These are phyloP conservation scores for Beauveria varroae DNA, from an alignment of 2,329 filamentous ascomycete genomes.

Conservation along the genomic window DNA sequence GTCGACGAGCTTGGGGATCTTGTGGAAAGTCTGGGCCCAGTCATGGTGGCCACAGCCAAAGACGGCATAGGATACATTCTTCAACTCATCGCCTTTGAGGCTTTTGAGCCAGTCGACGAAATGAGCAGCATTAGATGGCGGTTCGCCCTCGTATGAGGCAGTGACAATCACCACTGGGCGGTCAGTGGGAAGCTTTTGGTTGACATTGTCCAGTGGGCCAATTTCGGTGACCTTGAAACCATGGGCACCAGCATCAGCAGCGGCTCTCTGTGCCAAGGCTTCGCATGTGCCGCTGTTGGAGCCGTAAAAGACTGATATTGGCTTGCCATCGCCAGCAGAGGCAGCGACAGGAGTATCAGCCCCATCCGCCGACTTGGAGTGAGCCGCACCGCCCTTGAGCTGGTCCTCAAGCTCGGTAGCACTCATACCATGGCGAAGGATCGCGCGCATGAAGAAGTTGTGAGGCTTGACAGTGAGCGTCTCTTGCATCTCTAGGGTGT, in stretches of 20 bases:
- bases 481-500: constrained; percentile 46
- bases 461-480: constrained; percentile 57
- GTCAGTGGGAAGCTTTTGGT: constrained; percentile 50
- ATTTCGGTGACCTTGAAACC: constrained; percentile 51
- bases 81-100: constrained; percentile 41
- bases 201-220: constrained; percentile 53
- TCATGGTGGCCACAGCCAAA: constrained; percentile 60
- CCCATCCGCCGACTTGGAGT: constrained; percentile 14
- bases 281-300: constrained; percentile 72
- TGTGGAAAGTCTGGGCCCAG: constrained; percentile 57
- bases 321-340: constrained; percentile 25
- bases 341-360: constrained; percentile 4
- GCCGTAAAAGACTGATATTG: constrained; percentile 62
- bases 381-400: constrained; percentile 25
- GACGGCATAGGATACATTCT: constrained; percentile 55
- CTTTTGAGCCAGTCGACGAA: constrained; percentile 61
- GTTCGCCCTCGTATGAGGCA: constrained; percentile 66
- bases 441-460: constrained; percentile 54
- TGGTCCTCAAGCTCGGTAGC: constrained; percentile 39
- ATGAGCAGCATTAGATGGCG: constrained; percentile 62
- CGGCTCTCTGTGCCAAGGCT: constrained; percentile 56
- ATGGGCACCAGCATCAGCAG: constrained; percentile 47
- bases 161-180: constrained; percentile 60
- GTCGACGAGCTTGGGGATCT: constrained; percentile 57
- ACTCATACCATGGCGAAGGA: constrained; percentile 40